phyloP scores from a whole-genome alignment of 768 basidiomycete species.

The Amanita pallidorosea region DNA sequence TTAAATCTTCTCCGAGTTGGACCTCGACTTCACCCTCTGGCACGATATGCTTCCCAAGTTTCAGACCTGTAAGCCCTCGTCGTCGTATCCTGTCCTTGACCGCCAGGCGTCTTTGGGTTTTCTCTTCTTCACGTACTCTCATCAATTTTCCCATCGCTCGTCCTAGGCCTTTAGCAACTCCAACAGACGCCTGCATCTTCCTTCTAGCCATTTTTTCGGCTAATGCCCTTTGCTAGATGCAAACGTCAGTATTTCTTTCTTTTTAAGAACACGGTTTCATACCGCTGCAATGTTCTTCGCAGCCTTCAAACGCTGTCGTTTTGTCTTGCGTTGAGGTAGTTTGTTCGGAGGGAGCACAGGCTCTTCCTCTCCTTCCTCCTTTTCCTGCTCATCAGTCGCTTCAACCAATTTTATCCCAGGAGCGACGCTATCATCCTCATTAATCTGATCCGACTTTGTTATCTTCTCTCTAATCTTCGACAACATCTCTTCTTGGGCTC shows the following conservation, averaged over 20 bases:
- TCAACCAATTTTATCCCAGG: conserved; percentile 59
- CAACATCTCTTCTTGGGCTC: conserved; percentile 40
- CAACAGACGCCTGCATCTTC: conserved; percentile 48
- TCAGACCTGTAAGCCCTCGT: conserved; percentile 60
- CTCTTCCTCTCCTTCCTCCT: conserved; percentile 17
- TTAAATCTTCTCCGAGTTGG: conserved; percentile 84
- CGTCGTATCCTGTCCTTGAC: conserved; percentile 39
- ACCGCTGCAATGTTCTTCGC: conserved; percentile 58
- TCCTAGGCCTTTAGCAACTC: conserved; percentile 43
- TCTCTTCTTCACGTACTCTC: conserved; percentile 30
- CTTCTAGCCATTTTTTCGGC: conserved; percentile 50
- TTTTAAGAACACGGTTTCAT: conserved; percentile 7
- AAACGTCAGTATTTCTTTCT: not conserved
- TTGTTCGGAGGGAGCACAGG: conserved; percentile 21
- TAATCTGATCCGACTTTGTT: conserved; percentile 31
- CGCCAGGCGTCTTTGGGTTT: conserved; percentile 29
- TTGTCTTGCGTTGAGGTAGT: conserved; percentile 31
- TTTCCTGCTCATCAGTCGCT: conserved; percentile 28
- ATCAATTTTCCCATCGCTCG: conserved; percentile 23
- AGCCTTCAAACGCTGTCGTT: conserved; percentile 54
- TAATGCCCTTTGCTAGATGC: conserved; percentile 48
- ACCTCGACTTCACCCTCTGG: conserved; percentile 64
- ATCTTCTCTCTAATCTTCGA: conserved; percentile 46
- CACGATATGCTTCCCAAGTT: conserved; percentile 73
- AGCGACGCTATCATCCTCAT: conserved; percentile 27